Base-by-base conservation (phyloP, 345 rosid species). In the Hibiscus mutabilis region DNA sequence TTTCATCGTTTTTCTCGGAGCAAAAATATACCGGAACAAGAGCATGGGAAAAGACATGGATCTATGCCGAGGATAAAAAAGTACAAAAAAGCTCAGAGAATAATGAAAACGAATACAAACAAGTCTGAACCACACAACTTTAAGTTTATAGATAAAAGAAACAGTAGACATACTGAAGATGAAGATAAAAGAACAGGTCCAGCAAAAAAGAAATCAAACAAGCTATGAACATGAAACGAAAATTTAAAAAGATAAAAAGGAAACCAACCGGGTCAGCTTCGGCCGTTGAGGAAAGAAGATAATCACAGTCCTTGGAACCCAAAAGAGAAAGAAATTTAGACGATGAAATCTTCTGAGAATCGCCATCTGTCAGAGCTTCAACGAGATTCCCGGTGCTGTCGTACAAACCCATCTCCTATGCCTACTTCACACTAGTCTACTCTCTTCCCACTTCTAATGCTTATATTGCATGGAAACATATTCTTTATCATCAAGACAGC, bases 251-350 rank as follows among this genome's bases (percentile, higher is more conserved):
- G 10, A 7, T 8, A 37, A 57, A 42, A 4, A 14, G n/a, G 29
- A 29, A 52, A 4, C 67, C 18, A 57, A 70, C 60, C 60, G 18
- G 72, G 44, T 29, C 5, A 33, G 16, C 12, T 27, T n/a, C 58
- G 73, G 79, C 65, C 0, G 58, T 53, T 19, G 77, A 72, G 29
- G 86, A 75, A 46, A 84, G 82, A 59, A 87, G 88, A 76, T 71
- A 84, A 68, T 87, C 92, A 18, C 89, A 89, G 49, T 81, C 85
- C 60, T 73, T 60, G 37, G 92, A 74, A 31, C 80, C 82, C 71
- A 87, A 68, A 47, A 84, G 84, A 75, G 86, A 70, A 1, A 69
- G 68, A 57, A 74, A 81, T 83, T 85, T 70, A 2, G 82, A 76
- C 62, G 40, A 52, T 27, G 64, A 47, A 16, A 29, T 13, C 71